Evolutionary conservation across 2,329 filamentous ascomycete genomes (phyloP).

Genomic region (Aspergillus fijiensis): DNA sequence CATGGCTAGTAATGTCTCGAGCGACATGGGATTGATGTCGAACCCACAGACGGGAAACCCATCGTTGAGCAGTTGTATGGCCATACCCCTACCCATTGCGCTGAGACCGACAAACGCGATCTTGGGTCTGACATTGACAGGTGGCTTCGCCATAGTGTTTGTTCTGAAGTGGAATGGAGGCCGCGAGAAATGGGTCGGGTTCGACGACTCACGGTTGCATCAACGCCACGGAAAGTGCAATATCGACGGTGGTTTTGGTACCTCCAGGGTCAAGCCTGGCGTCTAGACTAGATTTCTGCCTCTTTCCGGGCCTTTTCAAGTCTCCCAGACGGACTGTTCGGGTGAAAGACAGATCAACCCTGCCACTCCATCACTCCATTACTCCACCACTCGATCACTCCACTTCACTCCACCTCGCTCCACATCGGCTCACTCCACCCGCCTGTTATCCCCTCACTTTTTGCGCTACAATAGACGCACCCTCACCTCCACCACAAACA

Average conservation of each 20-base stretch:
- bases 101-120: constrained; percentile 1
- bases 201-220: background rate
- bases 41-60: background rate
- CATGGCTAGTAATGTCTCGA: background rate
- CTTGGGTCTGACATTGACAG: background rate
- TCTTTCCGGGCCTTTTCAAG: background rate
- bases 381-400: background rate
- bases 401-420: background rate
- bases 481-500: background rate
- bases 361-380: background rate
- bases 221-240: background rate
- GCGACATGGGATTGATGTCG: background rate
- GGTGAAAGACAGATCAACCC: background rate
- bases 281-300: background rate
- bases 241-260: background rate
- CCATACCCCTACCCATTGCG: constrained; percentile 1
- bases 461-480: background rate
- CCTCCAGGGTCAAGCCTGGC: background rate
- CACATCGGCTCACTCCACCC: background rate
- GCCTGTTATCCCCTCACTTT: background rate
- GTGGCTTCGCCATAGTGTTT: background rate
- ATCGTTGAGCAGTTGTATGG: background rate
- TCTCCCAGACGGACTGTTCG: background rate
- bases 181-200: background rate
- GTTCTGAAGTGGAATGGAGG: background rate